Conservation (phyloP, 257 asterid species). For the Solanum peruvianum region DNA sequence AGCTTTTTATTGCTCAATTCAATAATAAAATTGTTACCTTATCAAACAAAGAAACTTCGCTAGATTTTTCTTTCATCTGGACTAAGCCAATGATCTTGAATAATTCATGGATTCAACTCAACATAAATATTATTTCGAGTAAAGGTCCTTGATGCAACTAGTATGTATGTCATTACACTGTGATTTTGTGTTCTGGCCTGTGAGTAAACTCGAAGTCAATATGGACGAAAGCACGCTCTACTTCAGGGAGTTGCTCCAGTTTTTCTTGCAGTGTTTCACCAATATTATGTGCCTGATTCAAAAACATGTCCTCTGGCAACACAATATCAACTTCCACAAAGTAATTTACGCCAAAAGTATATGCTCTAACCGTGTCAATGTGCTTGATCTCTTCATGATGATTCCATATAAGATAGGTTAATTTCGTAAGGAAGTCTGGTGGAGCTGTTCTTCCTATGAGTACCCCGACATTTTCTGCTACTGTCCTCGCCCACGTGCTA, state of each 20-base stretch:
- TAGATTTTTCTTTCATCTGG: neutral
- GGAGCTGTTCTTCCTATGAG: slow-evolving; percentile 92
- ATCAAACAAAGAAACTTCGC: neutral
- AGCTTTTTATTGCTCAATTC: neutral
- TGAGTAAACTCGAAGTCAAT: slow-evolving; percentile 81
- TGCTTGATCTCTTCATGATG: slow-evolving; percentile 67
- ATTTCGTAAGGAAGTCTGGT: slow-evolving; percentile 74
- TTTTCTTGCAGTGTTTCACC: slow-evolving; percentile 84
- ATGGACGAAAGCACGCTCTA: slow-evolving; percentile 90
- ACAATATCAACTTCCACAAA: slow-evolving; percentile 48
- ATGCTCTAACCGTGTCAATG: slow-evolving; percentile 85
- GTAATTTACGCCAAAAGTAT: slow-evolving; percentile 74
- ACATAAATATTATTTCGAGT: neutral
- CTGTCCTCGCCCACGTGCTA: slow-evolving; percentile 84
- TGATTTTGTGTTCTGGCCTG: slow-evolving; percentile 60
- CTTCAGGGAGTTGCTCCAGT: slow-evolving; percentile 82
- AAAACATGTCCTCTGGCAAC: slow-evolving; percentile 47
- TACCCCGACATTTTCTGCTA: slow-evolving; percentile 66
- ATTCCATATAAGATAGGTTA: slow-evolving; percentile 85
- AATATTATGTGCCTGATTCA: slow-evolving; percentile 72
- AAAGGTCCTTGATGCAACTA: neutral
- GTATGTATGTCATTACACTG: neutral
- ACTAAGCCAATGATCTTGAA: neutral
- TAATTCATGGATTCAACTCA: neutral
- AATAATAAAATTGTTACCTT: neutral